Base-by-base conservation (phyloP, 192 early-diverging fungal species). In the Dissophora ornata region DNA sequence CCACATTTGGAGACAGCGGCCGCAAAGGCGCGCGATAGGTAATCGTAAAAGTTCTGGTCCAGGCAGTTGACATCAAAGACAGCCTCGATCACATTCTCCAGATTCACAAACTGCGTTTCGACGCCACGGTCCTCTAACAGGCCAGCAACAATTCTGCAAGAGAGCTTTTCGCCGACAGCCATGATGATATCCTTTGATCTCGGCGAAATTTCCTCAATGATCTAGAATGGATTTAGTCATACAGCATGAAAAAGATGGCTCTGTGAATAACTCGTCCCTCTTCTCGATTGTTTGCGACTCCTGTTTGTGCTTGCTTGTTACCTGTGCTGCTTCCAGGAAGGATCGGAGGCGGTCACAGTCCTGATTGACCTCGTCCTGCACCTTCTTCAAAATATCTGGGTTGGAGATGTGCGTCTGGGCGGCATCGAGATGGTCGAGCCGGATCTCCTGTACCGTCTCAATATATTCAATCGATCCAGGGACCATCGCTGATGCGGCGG, bases 31-130 rank as follows among this genome's bases (percentile, higher is more conserved):
- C 84, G 61, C 9, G 94, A 79, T 28, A 99, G 69, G 64, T 98
- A 96, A 75, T 99, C 95, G 65, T 99, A 99, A 78, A 99, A 99
- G n/a, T 83, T 82, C 83, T 99, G 97, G 73, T 95, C 94, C 18
- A 99, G 73, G 34, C 85, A 80, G 57, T 87, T 87, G 19, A 86
- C 73, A 33, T 96, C 93, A 81, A 96, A 99, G 32, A 89, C 80
- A 41, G 89, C 81, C 34, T 91, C 90, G 61, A 98, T 87, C 34
- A 95, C 86, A 69, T 93, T 92, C 49, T 95, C 95, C 13, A 98
- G 83, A 71, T 91, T 93, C 44, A 99, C 85, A 82, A 93, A 98
- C 57, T 85, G 84, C 10, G 96, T 88, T 57, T 93, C 83, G 18
- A 98, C 82, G 9, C 94, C 95, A 83, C 91, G 81, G 12, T 92